Conservation (phyloP, 352 stramenopile species). For the Globisporangium mamillatum region DNA sequence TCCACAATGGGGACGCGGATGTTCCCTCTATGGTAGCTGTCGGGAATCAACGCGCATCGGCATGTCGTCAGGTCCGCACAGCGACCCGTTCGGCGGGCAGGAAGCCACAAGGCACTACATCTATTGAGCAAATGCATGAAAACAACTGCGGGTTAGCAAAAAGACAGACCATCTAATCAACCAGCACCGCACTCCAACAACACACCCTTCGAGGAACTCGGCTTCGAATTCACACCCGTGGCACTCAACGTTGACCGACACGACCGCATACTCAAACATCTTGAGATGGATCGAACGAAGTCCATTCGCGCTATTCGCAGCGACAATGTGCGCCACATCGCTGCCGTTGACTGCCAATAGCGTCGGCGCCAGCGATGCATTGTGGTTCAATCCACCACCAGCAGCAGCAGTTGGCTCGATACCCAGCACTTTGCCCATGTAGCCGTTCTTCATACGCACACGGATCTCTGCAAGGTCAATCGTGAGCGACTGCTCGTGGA, state of each 20-base stretch:
- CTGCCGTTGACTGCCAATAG: constrained; percentile 59
- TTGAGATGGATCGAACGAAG: constrained; percentile 40
- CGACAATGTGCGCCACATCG: constrained; percentile 25
- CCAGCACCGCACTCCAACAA: constrained; percentile 1
- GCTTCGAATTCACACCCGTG: constrained; percentile 71
- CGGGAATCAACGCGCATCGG: constrained; percentile 66
- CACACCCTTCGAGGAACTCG: constrained; percentile 66
- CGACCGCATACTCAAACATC: constrained; percentile 68
- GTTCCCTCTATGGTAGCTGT: constrained; percentile 68
- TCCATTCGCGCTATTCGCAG: neutral
- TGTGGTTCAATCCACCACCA: constrained; percentile 7
- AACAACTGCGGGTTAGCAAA: neutral
- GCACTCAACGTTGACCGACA: constrained; percentile 61
- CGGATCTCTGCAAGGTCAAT: constrained; percentile 61
- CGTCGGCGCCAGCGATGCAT: constrained; percentile 31
- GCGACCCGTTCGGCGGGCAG: constrained; percentile 50
- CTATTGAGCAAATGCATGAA: constrained; percentile 10
- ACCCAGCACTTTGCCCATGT: constrained; percentile 43
- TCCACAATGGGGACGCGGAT: constrained; percentile 69
- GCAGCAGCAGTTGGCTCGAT: constrained; percentile 14
- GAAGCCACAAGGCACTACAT: constrained; percentile 62
- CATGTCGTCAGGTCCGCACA: constrained; percentile 55
- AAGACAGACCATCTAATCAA: neutral
- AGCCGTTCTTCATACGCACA: constrained; percentile 69
- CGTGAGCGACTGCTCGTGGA: constrained; percentile 45